Evolutionary conservation across 2,329 filamentous ascomycete genomes (phyloP), one percentile per base, ranked within the genome.

Genomic region (Neonectria punicea): DNA sequence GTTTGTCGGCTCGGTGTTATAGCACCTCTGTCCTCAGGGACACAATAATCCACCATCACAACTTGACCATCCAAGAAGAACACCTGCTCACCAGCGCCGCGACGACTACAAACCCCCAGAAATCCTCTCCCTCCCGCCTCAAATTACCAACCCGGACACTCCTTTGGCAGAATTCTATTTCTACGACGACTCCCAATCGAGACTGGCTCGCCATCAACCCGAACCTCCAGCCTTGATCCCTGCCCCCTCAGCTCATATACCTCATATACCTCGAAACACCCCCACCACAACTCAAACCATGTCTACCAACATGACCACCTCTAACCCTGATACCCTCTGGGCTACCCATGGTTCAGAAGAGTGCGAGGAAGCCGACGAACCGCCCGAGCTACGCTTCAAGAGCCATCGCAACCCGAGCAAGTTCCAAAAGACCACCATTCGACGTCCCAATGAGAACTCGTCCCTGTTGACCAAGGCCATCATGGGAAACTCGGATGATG

Each of bases 381-480:
- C 94, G 54, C 94, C 94, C 73, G 94, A 98, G 81, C 75, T 78
- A 64, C 72, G 67, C 63, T 70, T 75, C 66, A 69, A 74, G 58
- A 70, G 67, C 47, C 60, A 71, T 66, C 53, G 72, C 70, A 50
- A 73, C 67, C 66, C 73, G 57, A 70, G 76, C 70, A 70, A 81
- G 76, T 78, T 89, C 83, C 76, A 79, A 74, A 83, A 82, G 78
- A 84, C 80, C 56, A 77, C 76, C 53, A 81, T 85, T 59, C 82
- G 82, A 73, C 80, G 82, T 43, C 79, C 85, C 36, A 82, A 78
- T 34, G 85, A 87, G 59, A 89, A 92, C 72, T 88, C 93, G 74
- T 98, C 96, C 14, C 87, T 99, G 43, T 84, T 99, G 73, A 98
- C 96, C 25, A 91, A 90, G 76, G 95, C 94, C 39, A 87, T 98